These are phyloP conservation scores for Guyanaporus albipodus DNA, from an alignment of 768 basidiomycete genomes.

Conservation along the genomic window DNA sequence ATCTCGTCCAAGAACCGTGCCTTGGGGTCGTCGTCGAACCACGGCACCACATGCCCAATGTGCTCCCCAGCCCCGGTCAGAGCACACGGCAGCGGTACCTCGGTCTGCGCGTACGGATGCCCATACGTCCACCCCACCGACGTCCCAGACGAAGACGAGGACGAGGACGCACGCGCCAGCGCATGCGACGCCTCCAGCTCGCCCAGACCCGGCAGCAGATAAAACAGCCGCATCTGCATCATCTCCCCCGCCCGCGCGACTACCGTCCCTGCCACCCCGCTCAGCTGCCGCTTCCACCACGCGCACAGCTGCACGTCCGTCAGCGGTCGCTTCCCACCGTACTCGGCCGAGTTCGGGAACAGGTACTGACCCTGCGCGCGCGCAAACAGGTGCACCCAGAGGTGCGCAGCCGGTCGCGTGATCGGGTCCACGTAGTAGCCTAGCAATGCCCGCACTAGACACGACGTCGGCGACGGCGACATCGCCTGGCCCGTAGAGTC, in stretches of 20 bases:
- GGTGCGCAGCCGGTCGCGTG: constrained; percentile 55
- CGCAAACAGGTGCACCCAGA: constrained; percentile 89
- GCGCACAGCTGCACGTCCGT: constrained; percentile 76
- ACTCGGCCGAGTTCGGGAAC: constrained; percentile 83
- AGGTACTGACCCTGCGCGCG: constrained; percentile 89
- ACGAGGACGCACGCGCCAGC: constrained; percentile 39
- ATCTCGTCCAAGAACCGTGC: constrained; percentile 91
- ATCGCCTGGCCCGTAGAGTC: constrained; percentile 82
- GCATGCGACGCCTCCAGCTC: constrained; percentile 63
- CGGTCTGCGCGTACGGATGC: constrained; percentile 61
- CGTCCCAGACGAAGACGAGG: constrained; percentile 15
- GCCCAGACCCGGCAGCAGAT: constrained; percentile 66
- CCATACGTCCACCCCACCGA: constrained; percentile 62
- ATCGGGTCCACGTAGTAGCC: constrained; percentile 55
- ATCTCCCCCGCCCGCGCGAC: constrained; percentile 5
- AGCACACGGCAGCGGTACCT: constrained; percentile 42
- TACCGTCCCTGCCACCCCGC: constrained; percentile 48
- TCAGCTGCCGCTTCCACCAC: constrained; percentile 88
- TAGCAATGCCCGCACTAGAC: constrained; percentile 66
- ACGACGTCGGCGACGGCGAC: constrained; percentile 61
- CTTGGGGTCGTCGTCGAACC: constrained; percentile 97
- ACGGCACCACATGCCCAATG: constrained; percentile 78
- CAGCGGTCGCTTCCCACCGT: constrained; percentile 64
- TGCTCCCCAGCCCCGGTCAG: constrained; percentile 24
- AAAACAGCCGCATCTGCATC: constrained; percentile 39